Conservation (phyloP, 2,329 filamentous ascomycete genomes). For the Pseudopyrenochaeta lycopersici region DNA sequence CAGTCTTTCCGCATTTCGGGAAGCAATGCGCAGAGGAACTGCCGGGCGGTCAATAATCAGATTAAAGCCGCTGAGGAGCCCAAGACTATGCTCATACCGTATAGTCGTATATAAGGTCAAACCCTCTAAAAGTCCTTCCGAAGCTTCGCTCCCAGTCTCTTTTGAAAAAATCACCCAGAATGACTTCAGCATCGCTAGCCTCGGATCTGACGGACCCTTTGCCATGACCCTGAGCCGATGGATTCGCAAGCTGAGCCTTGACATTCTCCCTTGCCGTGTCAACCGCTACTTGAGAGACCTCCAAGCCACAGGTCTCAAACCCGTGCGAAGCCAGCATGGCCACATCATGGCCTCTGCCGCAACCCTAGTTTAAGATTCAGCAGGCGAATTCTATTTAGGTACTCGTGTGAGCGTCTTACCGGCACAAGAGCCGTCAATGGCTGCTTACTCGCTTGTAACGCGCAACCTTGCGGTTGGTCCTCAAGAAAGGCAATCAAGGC, state of each 20-base stretch:
- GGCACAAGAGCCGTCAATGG: constrained; percentile 74
- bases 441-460: constrained; percentile 21
- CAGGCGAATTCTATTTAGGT: background rate
- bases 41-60: background rate
- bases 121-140: constrained; percentile 21
- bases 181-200: constrained; percentile 56
- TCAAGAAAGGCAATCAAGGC: constrained; percentile 51
- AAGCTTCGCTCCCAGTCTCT: constrained; percentile 60
- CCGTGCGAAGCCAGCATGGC: constrained; percentile 75
- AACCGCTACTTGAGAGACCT: constrained; percentile 64
- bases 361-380: constrained; percentile 58
- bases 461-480: constrained; percentile 36
- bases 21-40: constrained; percentile 69
- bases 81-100: constrained; percentile 53
- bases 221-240: background rate
- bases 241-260: constrained; percentile 11
- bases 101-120: constrained; percentile 71
- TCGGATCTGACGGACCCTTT: background rate
- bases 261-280: constrained; percentile 20
- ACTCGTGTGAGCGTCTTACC: constrained; percentile 5
- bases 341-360: constrained; percentile 81
- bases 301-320: constrained; percentile 77
- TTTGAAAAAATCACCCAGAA: constrained; percentile 71
- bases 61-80: background rate
- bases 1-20: constrained; percentile 63